Evolutionary conservation across 2,329 filamentous ascomycete genomes (phyloP), one percentile per base, ranked within the genome.

Genomic region (Colletotrichum euphorbiae): DNA sequence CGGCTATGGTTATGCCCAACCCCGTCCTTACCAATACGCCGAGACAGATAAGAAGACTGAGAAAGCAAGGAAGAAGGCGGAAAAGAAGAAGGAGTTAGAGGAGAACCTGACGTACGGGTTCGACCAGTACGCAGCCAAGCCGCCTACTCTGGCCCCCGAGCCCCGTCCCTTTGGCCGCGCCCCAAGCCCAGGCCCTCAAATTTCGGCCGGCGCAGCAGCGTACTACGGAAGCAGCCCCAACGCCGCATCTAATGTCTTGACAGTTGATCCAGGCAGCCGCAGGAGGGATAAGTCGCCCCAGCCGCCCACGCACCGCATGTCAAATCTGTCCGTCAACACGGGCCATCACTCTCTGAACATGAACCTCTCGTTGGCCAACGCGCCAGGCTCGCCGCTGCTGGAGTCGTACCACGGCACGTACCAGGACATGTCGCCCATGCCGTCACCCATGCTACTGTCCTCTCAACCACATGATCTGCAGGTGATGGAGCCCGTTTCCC

Each of bases 371-470:
- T 77, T 89, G 2, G 81, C 86, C 2, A 81, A 82, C 21, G 86
- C 93, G 2, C 93, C 94, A 0, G 89, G 89, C 1, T 97, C 93
- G 70, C 96, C 95, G 0, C 84, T 98, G 56, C 87, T 97, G 2
- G 95, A 98, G 80, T 91, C 96, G 1, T 98, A 98, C 79, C 91
- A 91, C 70, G 95, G 95, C 43, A 97, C 94, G 0, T 98, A 97
- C 74, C 95, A 98, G 79, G 93, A 93, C 66, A 92, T 97, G 73
- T 97, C 94, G 0, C 94, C 95, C 0, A 97, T 98, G 93, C 94
- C 94, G 0, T 94, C 94, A 0, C 93, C 94, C 0, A 82, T 94
- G 24, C 83, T 90, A 74, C 75, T 89, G 4, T 78, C 88, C 3
- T 67, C 70, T 28, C 61, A 70, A 4, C 24, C 66, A n/a, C 65